These are phyloP conservation scores for Ustilago bromivora DNA, from an alignment of 1,284 basidiomycete genomes.

Conservation along the genomic window DNA sequence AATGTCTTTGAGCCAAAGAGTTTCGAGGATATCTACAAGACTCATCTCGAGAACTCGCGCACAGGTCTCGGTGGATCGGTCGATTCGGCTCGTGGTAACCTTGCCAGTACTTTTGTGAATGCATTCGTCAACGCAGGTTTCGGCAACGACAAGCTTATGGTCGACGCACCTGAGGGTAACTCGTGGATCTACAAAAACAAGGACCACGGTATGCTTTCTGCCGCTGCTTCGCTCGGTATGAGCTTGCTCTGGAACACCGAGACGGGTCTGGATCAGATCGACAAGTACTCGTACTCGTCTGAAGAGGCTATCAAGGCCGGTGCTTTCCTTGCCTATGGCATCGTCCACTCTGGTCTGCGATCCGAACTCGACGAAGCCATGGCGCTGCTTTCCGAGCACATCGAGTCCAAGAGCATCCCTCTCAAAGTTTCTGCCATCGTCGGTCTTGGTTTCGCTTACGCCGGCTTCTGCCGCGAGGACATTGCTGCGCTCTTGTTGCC, in stretches of 20 bases:
- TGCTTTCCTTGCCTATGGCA: slow-evolving; percentile 92
- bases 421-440: slow-evolving; percentile 88
- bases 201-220: slow-evolving; percentile 98
- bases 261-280: slow-evolving; percentile 90
- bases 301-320: slow-evolving; percentile 99
- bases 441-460: slow-evolving; percentile 84
- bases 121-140: slow-evolving; percentile 99
- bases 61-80: slow-evolving; percentile 73
- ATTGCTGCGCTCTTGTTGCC: slow-evolving; percentile 71
- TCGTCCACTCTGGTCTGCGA: slow-evolving; percentile 88
- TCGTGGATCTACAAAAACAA: slow-evolving; percentile 99
- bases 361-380: slow-evolving; percentile 94
- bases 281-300: slow-evolving; percentile 96
- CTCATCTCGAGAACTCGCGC: slow-evolving; percentile 83
- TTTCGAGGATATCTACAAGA: slow-evolving; percentile 97
- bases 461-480: slow-evolving; percentile 90
- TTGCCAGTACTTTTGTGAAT: slow-evolving; percentile 97
- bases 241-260: slow-evolving; percentile 97
- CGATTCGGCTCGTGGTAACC: slow-evolving; percentile 92
- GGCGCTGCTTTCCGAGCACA: slow-evolving; percentile 89
- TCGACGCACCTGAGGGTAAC: slow-evolving; percentile 91
- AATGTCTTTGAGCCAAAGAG: slow-evolving; percentile 90
- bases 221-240: slow-evolving; percentile 91
- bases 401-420: slow-evolving; percentile 85
- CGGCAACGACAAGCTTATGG: slow-evolving; percentile 98